phyloP scores from a whole-genome alignment of 257 asterid species.

The Eustoma russellianum region DNA sequence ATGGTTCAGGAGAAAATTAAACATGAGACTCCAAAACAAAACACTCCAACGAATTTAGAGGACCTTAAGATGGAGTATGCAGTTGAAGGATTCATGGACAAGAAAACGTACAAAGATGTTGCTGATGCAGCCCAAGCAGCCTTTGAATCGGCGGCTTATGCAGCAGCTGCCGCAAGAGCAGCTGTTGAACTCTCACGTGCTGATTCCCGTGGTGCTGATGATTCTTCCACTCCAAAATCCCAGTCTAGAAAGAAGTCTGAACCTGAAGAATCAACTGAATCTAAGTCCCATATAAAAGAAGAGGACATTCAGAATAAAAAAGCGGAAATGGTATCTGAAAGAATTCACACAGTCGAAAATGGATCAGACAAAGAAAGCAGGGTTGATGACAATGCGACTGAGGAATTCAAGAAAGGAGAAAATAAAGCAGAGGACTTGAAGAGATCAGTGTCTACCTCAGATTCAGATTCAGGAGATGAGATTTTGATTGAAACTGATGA shows the following conservation, averaged over 20 bases:
- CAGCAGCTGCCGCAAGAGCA: conserved; percentile 85
- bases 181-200: conserved; percentile 72
- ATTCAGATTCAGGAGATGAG: conserved; percentile 37
- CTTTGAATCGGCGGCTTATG: conserved; percentile 81
- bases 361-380: conserved; percentile 9
- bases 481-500: conserved; percentile 4
- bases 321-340: conserved; percentile 11
- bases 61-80: conserved; percentile 8
- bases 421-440: conserved; percentile 1
- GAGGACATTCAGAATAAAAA: conserved; percentile 9
- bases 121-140: conserved; percentile 96
- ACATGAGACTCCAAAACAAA: conserved; percentile 4
- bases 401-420: conserved; percentile 10
- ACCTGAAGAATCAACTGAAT: conserved; percentile 1
- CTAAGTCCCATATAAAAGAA: conserved; percentile 7
- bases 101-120: conserved; percentile 58
- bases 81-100: conserved; percentile 13
- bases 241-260: conserved; percentile 14
- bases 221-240: conserved; percentile 22
- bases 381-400: conserved; percentile 6
- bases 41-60: conserved; percentile 12
- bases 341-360: conserved; percentile 16
- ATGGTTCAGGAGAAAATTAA: conserved; percentile 8
- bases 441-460: conserved; percentile 36
- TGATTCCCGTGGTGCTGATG: conserved; percentile 37